A percentile compares a stretch with the other conserved stretches of the same genome.
Evolutionary conservation across 1,284 basidiomycete genomes (phyloP).

Genomic region (Pseudozyma sp.): DNA sequence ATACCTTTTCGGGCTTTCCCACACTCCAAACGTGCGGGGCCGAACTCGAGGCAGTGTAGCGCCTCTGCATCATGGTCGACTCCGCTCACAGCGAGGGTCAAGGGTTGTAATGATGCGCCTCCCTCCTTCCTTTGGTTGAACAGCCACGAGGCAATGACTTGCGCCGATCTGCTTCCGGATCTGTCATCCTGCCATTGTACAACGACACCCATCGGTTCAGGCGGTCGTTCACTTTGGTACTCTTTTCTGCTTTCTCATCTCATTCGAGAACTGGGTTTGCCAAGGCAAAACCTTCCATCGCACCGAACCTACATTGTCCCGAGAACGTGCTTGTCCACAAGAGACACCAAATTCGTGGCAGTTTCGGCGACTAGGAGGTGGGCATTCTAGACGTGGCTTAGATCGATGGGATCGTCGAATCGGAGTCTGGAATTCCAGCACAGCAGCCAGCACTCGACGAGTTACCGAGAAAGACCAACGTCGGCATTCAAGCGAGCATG

Average conservation of each 20-base stretch:
- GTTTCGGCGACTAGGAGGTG: not conserved
- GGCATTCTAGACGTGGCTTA: conserved; percentile 7
- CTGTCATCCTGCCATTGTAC: too few relatives aligned
- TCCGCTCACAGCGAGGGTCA: too few relatives aligned
- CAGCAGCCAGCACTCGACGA: not conserved
- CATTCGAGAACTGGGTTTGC: too few relatives aligned
- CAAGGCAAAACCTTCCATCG: not conserved
- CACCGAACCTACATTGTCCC: not conserved
- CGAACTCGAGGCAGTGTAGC: too few relatives aligned
- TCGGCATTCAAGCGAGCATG: conserved; percentile 4
- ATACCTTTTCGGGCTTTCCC: not conserved
- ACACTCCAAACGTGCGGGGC: conserved; percentile 1
- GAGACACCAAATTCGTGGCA: conserved; percentile 6
- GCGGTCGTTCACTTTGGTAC: too few relatives aligned
- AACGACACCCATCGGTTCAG: too few relatives aligned
- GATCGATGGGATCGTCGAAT: not conserved
- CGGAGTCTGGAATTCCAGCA: conserved; percentile 6
- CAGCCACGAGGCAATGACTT: too few relatives aligned
- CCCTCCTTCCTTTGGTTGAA: too few relatives aligned
- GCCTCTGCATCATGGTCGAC: too few relatives aligned
- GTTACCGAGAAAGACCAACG: not conserved
- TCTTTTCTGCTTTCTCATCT: too few relatives aligned
- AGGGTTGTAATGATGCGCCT: too few relatives aligned
- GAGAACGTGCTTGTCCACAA: not conserved
- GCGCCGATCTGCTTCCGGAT: too few relatives aligned